Conservation (phyloP, 352 stramenopile genomes). For the Pythium grandisporangium region DNA sequence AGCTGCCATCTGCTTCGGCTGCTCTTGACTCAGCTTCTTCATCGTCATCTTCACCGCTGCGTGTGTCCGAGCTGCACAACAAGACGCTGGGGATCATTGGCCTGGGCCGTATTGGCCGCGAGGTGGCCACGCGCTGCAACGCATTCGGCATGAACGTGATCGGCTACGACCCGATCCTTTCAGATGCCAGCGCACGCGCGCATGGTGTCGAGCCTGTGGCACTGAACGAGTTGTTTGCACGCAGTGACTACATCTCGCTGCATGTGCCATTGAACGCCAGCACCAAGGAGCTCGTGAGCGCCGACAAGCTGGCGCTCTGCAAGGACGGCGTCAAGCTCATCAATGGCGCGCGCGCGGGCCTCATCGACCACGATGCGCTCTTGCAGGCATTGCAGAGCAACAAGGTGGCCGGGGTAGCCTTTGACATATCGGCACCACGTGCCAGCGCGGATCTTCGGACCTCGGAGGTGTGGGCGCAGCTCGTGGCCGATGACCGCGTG, state of each 20-base stretch:
- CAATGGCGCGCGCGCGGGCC: slow-evolving; percentile 90
- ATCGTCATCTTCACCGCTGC: too few species aligned
- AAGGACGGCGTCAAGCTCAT: slow-evolving; percentile 91
- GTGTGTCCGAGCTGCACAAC: slow-evolving; percentile 70
- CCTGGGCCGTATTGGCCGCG: slow-evolving; percentile 90
- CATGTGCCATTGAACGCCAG: slow-evolving; percentile 95
- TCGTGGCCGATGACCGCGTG: slow-evolving; percentile 87
- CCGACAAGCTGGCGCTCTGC: slow-evolving; percentile 70
- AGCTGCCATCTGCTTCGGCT: too few species aligned
- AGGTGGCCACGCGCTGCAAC: slow-evolving; percentile 89
- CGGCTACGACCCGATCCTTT: slow-evolving; percentile 91
- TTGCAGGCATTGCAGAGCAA: slow-evolving; percentile 75
- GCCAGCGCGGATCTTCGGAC: too few species aligned
- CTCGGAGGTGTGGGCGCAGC: slow-evolving; percentile 43
- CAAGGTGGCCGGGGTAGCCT: slow-evolving; percentile 70
- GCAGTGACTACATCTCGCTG: slow-evolving; percentile 94
- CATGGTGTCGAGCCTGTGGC: slow-evolving; percentile 80
- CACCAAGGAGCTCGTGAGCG: slow-evolving; percentile 88
- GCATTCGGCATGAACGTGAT: slow-evolving; percentile 93
- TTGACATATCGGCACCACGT: slow-evolving; percentile 59
- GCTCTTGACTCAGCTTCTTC: too few species aligned
- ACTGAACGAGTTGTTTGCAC: slow-evolving; percentile 80
- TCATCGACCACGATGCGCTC: slow-evolving; percentile 91
- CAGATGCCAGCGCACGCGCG: slow-evolving; percentile 63
- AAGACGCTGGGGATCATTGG: slow-evolving; percentile 94